These are phyloP conservation scores for Colletotrichum orchidophilum DNA, from an alignment of 2,329 filamentous ascomycete species.

Conservation along the genomic window DNA sequence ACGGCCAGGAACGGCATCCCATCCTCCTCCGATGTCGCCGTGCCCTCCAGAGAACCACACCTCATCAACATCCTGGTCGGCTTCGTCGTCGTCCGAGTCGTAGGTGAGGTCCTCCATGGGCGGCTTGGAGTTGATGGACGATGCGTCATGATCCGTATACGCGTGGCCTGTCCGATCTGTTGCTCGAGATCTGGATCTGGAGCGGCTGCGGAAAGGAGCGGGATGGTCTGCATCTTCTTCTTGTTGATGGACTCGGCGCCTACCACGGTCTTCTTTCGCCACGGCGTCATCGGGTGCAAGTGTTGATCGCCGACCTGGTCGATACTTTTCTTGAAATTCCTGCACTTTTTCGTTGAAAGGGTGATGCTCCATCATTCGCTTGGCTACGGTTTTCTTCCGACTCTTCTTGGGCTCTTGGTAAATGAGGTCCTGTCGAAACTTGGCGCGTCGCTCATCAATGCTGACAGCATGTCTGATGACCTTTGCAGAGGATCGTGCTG, in stretches of 20 bases:
- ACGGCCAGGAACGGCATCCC: constrained; percentile 64
- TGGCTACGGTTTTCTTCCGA: constrained; percentile 36
- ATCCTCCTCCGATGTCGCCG: constrained; percentile 82
- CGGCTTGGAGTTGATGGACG: constrained; percentile 22
- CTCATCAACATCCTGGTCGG: constrained; percentile 78
- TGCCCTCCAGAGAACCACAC: constrained; percentile 85
- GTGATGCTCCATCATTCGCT: constrained; percentile 34
- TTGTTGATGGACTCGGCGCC: constrained; percentile 6
- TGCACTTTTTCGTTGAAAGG: constrained; percentile 38
- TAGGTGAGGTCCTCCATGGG: constrained; percentile 45
- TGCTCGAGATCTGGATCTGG: constrained; percentile 38
- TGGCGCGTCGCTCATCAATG: constrained; percentile 76
- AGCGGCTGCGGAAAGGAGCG: constrained; percentile 53
- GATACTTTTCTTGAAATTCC: constrained; percentile 48
- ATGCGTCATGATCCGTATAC: constrained; percentile 17
- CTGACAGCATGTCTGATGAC: constrained; percentile 76
- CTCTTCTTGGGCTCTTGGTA: constrained; percentile 55
- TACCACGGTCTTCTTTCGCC: constrained; percentile 19
- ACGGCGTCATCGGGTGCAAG: constrained; percentile 30
- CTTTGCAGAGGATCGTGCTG: constrained; percentile 64
- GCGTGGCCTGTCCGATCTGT: background rate
- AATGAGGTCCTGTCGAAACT: constrained; percentile 77
- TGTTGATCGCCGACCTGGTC: constrained; percentile 33
- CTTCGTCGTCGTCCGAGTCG: constrained; percentile 54
- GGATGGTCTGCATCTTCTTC: constrained; percentile 43